phyloP scores from a whole-genome alignment of 208 protist species.

The Crithidia fasciculata region DNA sequence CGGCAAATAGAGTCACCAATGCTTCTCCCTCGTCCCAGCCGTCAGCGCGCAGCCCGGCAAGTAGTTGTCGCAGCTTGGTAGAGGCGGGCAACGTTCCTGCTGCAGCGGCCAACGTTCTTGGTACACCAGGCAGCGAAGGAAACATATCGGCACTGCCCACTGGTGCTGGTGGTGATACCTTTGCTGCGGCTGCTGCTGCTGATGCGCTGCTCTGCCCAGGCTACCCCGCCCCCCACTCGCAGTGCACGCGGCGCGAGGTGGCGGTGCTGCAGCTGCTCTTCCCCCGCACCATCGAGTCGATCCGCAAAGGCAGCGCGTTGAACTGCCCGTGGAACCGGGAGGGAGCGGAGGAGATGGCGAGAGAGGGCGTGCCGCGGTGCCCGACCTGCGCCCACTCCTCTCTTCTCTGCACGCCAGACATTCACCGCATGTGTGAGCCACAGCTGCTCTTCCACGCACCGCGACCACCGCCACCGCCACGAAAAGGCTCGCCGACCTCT shows the following conservation, averaged over 20 bases:
- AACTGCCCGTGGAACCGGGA: constrained; percentile 52
- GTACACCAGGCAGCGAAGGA: constrained; percentile 1
- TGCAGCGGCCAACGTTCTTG: neutral
- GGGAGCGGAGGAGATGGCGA: constrained; percentile 4
- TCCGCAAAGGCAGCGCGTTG: constrained; percentile 42
- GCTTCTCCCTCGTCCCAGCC: constrained; percentile 32
- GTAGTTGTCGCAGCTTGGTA: constrained; percentile 32
- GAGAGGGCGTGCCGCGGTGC: constrained; percentile 44
- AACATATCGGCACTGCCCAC: neutral
- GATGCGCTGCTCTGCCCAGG: constrained; percentile 26
- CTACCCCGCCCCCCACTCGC: constrained; percentile 58
- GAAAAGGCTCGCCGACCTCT: no score
- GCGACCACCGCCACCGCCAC: neutral
- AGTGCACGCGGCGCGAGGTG: constrained; percentile 46
- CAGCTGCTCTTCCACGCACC: constrained; percentile 57
- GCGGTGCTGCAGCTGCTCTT: constrained; percentile 64
- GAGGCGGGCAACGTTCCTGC: constrained; percentile 3
- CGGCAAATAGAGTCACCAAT: no score
- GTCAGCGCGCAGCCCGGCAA: constrained; percentile 28
- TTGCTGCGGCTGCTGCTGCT: neutral
- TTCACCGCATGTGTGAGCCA: constrained; percentile 63
- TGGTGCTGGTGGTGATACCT: neutral
- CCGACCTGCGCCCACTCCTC: constrained; percentile 50
- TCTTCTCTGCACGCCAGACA: constrained; percentile 68
- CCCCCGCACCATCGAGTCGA: constrained; percentile 51